Percentiles rank a stretch among this genome's conserved stretches.
Conservation (phyloP, 768 basidiomycete species). For the Trametes elegans region DNA sequence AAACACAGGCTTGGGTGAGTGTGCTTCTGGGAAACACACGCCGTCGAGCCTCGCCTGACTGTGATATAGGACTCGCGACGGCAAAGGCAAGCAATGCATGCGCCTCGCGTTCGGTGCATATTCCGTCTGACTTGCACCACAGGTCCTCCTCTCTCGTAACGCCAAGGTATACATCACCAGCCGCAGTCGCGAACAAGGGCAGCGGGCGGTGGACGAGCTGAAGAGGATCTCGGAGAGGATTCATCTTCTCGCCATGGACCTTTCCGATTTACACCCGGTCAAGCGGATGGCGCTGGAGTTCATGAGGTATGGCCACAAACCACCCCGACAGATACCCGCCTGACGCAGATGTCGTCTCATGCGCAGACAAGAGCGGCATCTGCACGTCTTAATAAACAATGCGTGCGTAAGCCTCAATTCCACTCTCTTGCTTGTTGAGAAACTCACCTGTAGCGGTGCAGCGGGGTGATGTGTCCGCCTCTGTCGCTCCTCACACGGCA, state of each 20-base stretch:
- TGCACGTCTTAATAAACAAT: slow-evolving; percentile 50
- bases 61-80: neutral
- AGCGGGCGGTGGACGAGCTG: slow-evolving; percentile 1
- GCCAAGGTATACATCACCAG: slow-evolving; percentile 13
- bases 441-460: slow-evolving; percentile 36
- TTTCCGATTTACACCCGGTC: slow-evolving; percentile 5
- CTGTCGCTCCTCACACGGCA: slow-evolving; percentile 19
- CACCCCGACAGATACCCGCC: too few species aligned
- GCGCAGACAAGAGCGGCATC: slow-evolving; percentile 35
- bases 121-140: neutral
- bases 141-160: slow-evolving; percentile 10
- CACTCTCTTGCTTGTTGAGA: neutral
- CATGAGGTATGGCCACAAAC: slow-evolving; percentile 8
- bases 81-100: neutral
- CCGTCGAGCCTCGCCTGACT: too few species aligned
- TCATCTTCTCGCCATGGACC: slow-evolving; percentile 1
- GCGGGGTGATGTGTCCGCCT: slow-evolving; percentile 23
- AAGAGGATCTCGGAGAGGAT: slow-evolving; percentile 7
- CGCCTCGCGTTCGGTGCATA: neutral
- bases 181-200: neutral
- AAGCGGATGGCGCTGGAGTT: slow-evolving; percentile 1
- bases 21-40: neutral
- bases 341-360: too few species aligned
- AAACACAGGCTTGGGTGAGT: slow-evolving; percentile 9
- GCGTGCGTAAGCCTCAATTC: slow-evolving; percentile 33